Conservation (phyloP, 2,329 filamentous ascomycete species). For the Peltaster fructicola region DNA sequence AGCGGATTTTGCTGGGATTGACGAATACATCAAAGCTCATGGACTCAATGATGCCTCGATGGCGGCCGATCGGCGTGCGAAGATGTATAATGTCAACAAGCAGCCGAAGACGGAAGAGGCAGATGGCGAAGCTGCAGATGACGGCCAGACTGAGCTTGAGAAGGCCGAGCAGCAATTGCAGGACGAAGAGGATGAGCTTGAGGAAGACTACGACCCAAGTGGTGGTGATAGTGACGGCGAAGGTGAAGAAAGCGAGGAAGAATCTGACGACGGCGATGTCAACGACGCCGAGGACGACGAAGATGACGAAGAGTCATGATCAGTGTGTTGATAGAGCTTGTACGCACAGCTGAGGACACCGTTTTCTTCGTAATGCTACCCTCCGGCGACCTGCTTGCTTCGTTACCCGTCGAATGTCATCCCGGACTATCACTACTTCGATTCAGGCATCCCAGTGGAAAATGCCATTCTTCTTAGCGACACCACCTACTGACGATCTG, state of each 20-base stretch:
- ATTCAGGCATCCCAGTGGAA: too few species aligned
- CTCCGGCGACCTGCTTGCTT: too few species aligned
- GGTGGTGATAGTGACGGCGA: slow-evolving; percentile 19
- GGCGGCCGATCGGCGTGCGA: slow-evolving; percentile 41
- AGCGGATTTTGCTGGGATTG: slow-evolving; percentile 43
- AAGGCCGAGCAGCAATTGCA: slow-evolving; percentile 17
- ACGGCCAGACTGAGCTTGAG: slow-evolving; percentile 12
- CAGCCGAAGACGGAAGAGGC: slow-evolving; percentile 13
- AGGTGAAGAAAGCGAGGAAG: slow-evolving; percentile 16
- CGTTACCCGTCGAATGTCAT: too few species aligned
- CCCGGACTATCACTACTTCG: too few species aligned
- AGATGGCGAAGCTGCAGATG: slow-evolving; percentile 5
- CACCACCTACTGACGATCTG: too few species aligned
- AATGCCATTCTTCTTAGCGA: too few species aligned
- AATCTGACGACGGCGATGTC: slow-evolving; percentile 10
- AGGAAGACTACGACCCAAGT: slow-evolving; percentile 18
- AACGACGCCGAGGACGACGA: slow-evolving; percentile 11
- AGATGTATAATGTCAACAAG: slow-evolving; percentile 37
- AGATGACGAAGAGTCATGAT: slow-evolving; percentile 11
- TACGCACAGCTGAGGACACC: too few species aligned
- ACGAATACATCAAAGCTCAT: slow-evolving; percentile 43
- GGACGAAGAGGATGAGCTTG: slow-evolving; percentile 18
- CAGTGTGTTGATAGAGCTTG: too few species aligned
- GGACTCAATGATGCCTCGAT: slow-evolving; percentile 45
- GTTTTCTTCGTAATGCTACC: neutral